These are phyloP conservation scores for Phtheirospermum japonicum DNA, from an alignment of 257 asterid species.

Conservation along the genomic window DNA sequence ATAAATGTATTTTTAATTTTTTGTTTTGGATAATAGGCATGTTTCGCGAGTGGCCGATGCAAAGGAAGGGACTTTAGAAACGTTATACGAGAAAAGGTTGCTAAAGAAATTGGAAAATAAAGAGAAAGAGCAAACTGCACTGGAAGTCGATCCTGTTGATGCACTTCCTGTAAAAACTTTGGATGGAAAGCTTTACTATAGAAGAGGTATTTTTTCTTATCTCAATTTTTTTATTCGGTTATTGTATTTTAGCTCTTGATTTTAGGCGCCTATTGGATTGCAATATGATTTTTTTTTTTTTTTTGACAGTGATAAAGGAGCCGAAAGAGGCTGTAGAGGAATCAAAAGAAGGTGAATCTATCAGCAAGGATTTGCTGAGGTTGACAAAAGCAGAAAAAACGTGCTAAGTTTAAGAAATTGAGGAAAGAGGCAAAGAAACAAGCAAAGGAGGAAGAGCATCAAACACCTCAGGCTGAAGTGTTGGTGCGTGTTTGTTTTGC, in stretches of 20 bases:
- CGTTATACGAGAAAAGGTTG: constrained; percentile 61
- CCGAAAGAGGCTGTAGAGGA: constrained; percentile 44
- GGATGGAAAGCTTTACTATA: constrained; percentile 65
- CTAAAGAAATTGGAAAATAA: constrained; percentile 48
- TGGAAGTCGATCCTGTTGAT: constrained; percentile 87
- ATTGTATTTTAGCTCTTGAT: not conserved
- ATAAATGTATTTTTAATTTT: too few relatives aligned
- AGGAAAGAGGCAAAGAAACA: constrained; percentile 90
- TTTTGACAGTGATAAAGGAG: constrained; percentile 45
- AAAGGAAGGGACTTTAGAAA: constrained; percentile 72
- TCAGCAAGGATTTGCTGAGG: constrained; percentile 39
- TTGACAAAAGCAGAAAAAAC: constrained; percentile 76
- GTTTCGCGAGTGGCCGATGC: constrained; percentile 84
- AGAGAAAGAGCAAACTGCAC: constrained; percentile 42
- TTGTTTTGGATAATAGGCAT: constrained; percentile 33
- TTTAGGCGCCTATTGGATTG: constrained; percentile 8
- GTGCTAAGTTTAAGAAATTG: constrained; percentile 62
- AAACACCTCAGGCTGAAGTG: constrained; percentile 69
- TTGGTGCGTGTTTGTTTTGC: constrained; percentile 46
- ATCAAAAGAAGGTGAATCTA: constrained; percentile 42
- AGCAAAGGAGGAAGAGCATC: constrained; percentile 60
- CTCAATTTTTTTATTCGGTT: not conserved
- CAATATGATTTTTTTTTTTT: not conserved
- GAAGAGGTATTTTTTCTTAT: constrained; percentile 44
- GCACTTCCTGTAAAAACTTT: constrained; percentile 83